Evolutionary conservation across 176 grass and related monocot species (phyloP).

Genomic region (Musa troglodytarum): DNA sequence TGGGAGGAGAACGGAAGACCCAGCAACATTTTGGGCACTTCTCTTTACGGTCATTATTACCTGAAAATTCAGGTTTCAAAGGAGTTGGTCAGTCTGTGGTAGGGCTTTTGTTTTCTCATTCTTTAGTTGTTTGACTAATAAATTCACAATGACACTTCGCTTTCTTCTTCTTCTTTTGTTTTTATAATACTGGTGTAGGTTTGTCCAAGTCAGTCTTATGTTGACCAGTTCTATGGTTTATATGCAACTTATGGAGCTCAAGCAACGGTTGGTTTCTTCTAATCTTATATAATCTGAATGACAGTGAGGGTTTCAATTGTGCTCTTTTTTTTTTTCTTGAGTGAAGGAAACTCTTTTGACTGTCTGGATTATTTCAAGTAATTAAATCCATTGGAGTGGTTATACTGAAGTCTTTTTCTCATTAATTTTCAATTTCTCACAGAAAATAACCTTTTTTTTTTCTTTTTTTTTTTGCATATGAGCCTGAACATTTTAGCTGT

Average conservation of each 20-base stretch:
- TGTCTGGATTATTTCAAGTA: too few relatives aligned
- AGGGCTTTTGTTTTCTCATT: constrained; percentile 1
- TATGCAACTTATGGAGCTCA: constrained; percentile 42
- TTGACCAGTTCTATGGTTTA: constrained; percentile 65
- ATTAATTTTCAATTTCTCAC: too few relatives aligned
- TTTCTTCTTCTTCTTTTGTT: constrained; percentile 9
- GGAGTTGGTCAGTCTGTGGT: constrained; percentile 70
- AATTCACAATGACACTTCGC: background rate
- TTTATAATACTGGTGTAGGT: constrained; percentile 39
- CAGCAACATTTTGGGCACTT: constrained; percentile 33
- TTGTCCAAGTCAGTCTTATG: constrained; percentile 40
- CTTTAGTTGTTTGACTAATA: too few relatives aligned
- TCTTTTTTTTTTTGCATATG: too few relatives aligned
- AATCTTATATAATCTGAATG: constrained; percentile 10
- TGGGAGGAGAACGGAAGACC: constrained; percentile 38
- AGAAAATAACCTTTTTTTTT: too few relatives aligned
- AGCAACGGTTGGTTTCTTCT: constrained; percentile 42
- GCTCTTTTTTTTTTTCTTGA: background rate
- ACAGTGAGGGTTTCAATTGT: background rate
- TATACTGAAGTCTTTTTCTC: too few relatives aligned
- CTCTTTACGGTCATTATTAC: constrained; percentile 18
- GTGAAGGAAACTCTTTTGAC: background rate
- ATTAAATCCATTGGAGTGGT: too few relatives aligned
- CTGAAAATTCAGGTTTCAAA: constrained; percentile 55
- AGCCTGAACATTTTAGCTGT: too few relatives aligned